Percentiles rank a stretch among this genome's conserved stretches.
Evolutionary conservation across 495 filamentous ascomycete genomes (phyloP).

Genomic region (Daldinia decipiens): DNA sequence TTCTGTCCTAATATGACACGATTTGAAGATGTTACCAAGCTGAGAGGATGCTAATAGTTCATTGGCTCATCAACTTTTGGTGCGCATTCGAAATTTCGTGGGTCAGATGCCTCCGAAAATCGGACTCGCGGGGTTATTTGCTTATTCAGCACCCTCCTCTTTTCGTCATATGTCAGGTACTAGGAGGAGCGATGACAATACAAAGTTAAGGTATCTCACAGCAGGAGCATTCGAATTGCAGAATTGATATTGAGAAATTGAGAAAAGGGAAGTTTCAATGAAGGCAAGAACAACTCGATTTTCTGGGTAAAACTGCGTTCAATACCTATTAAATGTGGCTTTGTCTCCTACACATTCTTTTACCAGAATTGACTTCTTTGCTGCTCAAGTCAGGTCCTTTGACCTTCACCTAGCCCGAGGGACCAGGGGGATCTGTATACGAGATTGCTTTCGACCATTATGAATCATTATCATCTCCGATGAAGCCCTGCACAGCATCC

Average conservation of each 20-base stretch:
- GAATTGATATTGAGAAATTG: neutral
- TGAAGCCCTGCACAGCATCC: too few species aligned
- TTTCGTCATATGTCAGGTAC: neutral
- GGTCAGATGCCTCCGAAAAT: constrained; percentile 32
- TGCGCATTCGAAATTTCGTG: constrained; percentile 27
- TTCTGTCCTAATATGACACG: neutral
- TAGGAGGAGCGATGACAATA: neutral
- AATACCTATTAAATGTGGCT: neutral
- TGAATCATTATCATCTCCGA: too few species aligned
- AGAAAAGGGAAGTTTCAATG: neutral
- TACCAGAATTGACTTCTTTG: constrained; percentile 16
- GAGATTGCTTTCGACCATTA: too few species aligned
- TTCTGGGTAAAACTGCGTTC: neutral
- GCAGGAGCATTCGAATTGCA: neutral
- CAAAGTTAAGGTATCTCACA: neutral
- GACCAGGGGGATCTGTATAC: too few species aligned
- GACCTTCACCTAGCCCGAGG: neutral
- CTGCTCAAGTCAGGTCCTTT: constrained; percentile 11
- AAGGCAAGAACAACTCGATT: neutral
- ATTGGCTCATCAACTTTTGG: constrained; percentile 32
- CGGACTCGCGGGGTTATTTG: constrained; percentile 39
- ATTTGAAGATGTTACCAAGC: constrained; percentile 15
- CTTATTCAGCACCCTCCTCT: constrained; percentile 16
- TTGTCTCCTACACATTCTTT: constrained; percentile 31
- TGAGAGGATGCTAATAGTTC: constrained; percentile 29